Conservation (phyloP, 2,329 filamentous ascomycete species). For the Colletotrichum siamense region DNA sequence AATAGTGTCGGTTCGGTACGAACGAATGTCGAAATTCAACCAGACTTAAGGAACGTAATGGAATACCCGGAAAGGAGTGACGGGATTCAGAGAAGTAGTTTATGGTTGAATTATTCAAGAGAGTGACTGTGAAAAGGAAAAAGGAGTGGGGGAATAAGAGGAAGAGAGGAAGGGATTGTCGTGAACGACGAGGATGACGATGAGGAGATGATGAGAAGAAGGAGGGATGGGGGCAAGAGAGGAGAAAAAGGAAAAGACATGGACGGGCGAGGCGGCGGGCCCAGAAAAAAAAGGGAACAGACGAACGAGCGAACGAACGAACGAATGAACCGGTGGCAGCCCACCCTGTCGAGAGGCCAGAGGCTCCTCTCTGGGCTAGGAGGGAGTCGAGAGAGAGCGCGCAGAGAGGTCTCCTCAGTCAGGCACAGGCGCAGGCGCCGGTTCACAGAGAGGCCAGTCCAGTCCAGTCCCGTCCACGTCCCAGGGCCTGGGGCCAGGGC, state of each 20-base stretch:
- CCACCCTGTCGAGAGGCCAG: conserved; percentile 4
- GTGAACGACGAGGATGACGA: conserved; percentile 39
- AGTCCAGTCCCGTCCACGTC: background rate
- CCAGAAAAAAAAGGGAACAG: conserved; percentile 18
- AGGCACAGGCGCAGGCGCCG: background rate
- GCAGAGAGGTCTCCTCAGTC: background rate
- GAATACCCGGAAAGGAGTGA: conserved; percentile 56
- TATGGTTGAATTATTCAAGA: conserved; percentile 48
- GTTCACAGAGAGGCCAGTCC: background rate
- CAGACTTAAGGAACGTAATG: conserved; percentile 45
- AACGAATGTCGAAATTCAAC: conserved; percentile 28
- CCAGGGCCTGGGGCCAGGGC: background rate
- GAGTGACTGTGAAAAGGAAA: conserved; percentile 54
- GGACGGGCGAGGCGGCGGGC: conserved; percentile 21
- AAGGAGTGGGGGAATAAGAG: conserved; percentile 39
- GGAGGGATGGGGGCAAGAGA: conserved; percentile 28
- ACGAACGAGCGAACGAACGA: conserved; percentile 10
- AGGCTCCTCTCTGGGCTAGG: background rate
- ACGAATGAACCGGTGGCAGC: conserved; percentile 6
- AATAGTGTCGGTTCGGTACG: conserved; percentile 23
- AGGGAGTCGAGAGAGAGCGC: background rate
- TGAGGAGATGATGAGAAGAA: conserved; percentile 41
- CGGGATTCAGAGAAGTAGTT: conserved; percentile 43
- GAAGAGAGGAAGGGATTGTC: conserved; percentile 39
- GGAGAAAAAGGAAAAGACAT: conserved; percentile 32